These are phyloP conservation scores for Cucumis hystrix DNA, from an alignment of 306 rosid species.

Conservation along the genomic window DNA sequence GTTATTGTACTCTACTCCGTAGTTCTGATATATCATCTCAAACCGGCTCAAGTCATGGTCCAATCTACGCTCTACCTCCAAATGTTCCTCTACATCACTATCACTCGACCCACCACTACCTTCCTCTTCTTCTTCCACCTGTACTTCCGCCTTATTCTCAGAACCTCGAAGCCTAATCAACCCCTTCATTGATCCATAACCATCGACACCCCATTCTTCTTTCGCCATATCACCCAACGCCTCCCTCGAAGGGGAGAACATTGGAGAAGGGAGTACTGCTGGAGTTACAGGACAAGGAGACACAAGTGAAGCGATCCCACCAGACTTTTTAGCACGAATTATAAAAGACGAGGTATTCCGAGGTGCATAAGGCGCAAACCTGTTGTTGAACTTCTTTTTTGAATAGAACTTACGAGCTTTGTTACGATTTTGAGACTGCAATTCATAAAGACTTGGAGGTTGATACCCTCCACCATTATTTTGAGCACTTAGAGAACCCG, in stretches of 20 bases:
- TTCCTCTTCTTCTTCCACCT: conserved; percentile 17
- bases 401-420: conserved; percentile 45
- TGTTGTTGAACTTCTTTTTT: conserved; percentile 37
- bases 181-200: conserved; percentile 81
- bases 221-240: conserved; percentile 47
- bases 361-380: conserved; percentile 78
- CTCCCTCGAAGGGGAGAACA: conserved; percentile 54
- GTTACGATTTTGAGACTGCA: conserved; percentile 68
- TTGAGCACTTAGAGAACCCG: conserved; percentile 16
- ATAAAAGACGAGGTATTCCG: conserved; percentile 65
- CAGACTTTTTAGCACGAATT: conserved; percentile 52
- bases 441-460: conserved; percentile 67
- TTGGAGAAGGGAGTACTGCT: conserved; percentile 70
- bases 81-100: conserved; percentile 80
- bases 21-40: conserved; percentile 80
- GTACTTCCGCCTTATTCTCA: conserved; percentile 22
- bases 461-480: conserved; percentile 25
- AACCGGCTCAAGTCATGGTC: conserved; percentile 90
- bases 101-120: conserved; percentile 66
- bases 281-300: conserved; percentile 87
- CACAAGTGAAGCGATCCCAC: conserved; percentile 66
- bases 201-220: conserved; percentile 79
- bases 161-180: conserved; percentile 52
- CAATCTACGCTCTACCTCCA: conserved; percentile 85
- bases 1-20: conserved; percentile 63